Conservation (phyloP, 179 eudicot genomes). For the Spinacia oleracea region DNA sequence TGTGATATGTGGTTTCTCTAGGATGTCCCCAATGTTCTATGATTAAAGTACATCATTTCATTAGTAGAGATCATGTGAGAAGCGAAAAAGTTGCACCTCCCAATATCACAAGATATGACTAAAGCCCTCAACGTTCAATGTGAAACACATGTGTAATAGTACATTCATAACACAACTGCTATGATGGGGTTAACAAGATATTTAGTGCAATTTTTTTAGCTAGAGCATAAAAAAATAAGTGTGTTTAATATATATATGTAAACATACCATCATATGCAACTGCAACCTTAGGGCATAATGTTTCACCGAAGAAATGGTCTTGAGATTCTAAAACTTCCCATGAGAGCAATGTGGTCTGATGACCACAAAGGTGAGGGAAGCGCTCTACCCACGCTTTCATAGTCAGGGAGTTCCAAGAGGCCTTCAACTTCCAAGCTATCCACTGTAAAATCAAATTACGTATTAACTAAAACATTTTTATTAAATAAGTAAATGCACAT, state of each 20-base stretch:
- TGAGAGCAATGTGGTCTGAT: constrained; percentile 38
- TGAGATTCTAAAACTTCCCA: constrained; percentile 31
- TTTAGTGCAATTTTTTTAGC: background rate
- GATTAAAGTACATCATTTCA: background rate
- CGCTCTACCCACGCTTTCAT: constrained; percentile 15
- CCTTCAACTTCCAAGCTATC: constrained; percentile 38
- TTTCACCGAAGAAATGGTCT: constrained; percentile 23
- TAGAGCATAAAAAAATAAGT: background rate
- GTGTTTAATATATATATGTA: background rate
- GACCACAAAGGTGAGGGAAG: constrained; percentile 33
- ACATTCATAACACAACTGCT: background rate
- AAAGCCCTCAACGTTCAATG: background rate
- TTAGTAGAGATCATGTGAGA: background rate
- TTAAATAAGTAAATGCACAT: background rate
- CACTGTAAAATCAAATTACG: constrained; percentile 9
- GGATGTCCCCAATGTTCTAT: background rate
- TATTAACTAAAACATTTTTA: background rate
- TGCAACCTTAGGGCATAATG: constrained; percentile 1
- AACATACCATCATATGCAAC: constrained; percentile 26
- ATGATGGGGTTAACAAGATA: background rate
- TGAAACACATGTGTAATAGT: background rate
- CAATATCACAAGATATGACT: background rate
- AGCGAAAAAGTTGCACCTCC: background rate
- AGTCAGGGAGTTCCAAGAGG: constrained; percentile 35
- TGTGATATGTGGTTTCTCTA: background rate